Conservation (phyloP, 2,329 filamentous ascomycete species). For the Ophiocordyceps camponoti-rufipedis region DNA sequence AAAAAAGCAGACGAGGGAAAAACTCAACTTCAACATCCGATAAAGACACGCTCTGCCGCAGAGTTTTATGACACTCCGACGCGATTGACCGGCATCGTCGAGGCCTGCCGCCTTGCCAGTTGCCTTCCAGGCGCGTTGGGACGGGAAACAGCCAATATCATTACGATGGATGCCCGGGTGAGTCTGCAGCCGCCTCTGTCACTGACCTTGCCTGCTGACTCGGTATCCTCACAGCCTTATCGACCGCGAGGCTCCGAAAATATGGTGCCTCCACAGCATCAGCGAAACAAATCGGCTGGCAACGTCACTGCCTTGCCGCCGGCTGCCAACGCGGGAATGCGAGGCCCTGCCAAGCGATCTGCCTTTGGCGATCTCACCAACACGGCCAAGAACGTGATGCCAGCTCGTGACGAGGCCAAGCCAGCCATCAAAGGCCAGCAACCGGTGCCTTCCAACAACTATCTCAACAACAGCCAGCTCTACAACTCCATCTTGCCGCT, state of each 20-base stretch:
- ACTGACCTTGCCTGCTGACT: background rate
- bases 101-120: conserved; percentile 2
- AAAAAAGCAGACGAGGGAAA: background rate
- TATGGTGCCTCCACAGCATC: conserved; percentile 42
- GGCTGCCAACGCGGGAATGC: conserved; percentile 11
- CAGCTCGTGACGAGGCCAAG: conserved; percentile 16
- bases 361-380: conserved; percentile 77
- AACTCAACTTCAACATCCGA: background rate
- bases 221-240: conserved; percentile 13
- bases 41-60: background rate
- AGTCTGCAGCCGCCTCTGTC: conserved; percentile 4
- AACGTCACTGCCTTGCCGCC: conserved; percentile 23
- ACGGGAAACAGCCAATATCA: background rate
- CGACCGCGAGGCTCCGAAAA: conserved; percentile 31
- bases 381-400: conserved; percentile 22
- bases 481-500: background rate
- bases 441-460: conserved; percentile 5
- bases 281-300: conserved; percentile 66
- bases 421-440: conserved; percentile 11
- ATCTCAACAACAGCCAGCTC: background rate
- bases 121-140: background rate
- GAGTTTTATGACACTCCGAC: conserved; percentile 5
- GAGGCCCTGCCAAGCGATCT: conserved; percentile 47
- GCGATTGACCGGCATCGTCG: conserved; percentile 1
- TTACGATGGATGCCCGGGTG: conserved; percentile 17